Percentiles rank a stretch among this genome's conserved stretches.
Conservation (phyloP, 1,284 basidiomycete species). For the Trichosporon sp. region DNA sequence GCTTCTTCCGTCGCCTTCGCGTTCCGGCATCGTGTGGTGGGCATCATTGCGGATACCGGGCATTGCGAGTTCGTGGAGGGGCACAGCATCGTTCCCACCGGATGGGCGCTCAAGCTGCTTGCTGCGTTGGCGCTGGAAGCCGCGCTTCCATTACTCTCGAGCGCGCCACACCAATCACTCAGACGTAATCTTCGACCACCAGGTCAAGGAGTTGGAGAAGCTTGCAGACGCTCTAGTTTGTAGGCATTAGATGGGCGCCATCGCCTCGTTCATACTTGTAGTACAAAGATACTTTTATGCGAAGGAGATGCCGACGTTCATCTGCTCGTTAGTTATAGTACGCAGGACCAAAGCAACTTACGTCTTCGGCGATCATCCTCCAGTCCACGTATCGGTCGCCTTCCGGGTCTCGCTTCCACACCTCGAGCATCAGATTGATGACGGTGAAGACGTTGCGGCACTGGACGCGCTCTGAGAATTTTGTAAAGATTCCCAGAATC, state of each 20-base stretch:
- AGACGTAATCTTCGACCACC: too few species aligned
- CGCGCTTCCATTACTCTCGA: too few species aligned
- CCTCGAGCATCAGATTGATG: slow-evolving; percentile 25
- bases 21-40: too few species aligned
- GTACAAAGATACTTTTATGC: background rate
- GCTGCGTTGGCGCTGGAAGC: too few species aligned
- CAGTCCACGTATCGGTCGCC: slow-evolving; percentile 29
- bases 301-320: slow-evolving; percentile 10
- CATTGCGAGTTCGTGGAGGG: too few species aligned
- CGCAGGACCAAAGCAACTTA: background rate
- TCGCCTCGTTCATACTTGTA: background rate
- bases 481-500: slow-evolving; percentile 24
- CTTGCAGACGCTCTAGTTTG: background rate
- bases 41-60: too few species aligned
- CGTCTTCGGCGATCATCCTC: slow-evolving; percentile 21
- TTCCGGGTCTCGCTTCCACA: slow-evolving; percentile 29
- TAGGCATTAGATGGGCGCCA: background rate
- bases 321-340: slow-evolving; percentile 1
- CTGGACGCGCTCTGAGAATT: slow-evolving; percentile 25
- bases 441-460: slow-evolving; percentile 28
- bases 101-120: too few species aligned
- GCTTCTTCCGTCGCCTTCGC: too few species aligned
- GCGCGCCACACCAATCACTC: too few species aligned
- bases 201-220: background rate
- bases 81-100: too few species aligned